Percentiles rank a stretch among this genome's conserved stretches.
Conservation (phyloP, 805 yeast genomes). For the Starmerella stigmatis region DNA sequence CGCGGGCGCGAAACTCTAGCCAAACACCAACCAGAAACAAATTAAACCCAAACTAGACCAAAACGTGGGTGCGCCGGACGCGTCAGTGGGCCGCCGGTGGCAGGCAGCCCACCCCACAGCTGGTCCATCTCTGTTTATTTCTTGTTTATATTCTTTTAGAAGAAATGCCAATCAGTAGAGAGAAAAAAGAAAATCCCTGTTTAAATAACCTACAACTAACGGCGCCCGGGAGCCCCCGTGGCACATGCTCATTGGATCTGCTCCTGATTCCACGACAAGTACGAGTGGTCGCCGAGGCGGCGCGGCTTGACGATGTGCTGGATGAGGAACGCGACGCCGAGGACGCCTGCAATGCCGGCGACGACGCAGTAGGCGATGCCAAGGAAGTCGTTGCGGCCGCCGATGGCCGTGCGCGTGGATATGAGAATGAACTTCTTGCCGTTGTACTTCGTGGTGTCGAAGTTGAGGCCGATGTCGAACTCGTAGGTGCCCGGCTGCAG, state of each 20-base stretch:
- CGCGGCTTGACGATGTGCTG: constrained; percentile 81
- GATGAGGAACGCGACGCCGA: constrained; percentile 64
- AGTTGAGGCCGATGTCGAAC: constrained; percentile 59
- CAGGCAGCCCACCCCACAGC: too few relatives aligned
- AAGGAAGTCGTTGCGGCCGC: constrained; percentile 75
- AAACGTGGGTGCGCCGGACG: too few relatives aligned
- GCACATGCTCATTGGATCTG: not conserved
- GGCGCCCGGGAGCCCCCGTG: too few relatives aligned
- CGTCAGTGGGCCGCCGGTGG: too few relatives aligned
- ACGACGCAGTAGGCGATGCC: constrained; percentile 80
- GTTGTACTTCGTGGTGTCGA: constrained; percentile 71
- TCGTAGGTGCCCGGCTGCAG: constrained; percentile 60
- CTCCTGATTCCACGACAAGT: constrained; percentile 40
- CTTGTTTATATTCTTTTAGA: too few relatives aligned
- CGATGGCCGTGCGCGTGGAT: constrained; percentile 72
- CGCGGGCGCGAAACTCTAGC: too few relatives aligned
- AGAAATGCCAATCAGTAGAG: too few relatives aligned
- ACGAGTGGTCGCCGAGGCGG: constrained; percentile 71
- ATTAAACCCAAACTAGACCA: too few relatives aligned
- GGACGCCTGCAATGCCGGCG: constrained; percentile 62
- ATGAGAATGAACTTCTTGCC: constrained; percentile 80
- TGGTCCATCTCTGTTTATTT: too few relatives aligned
- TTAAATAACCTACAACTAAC: too few relatives aligned
- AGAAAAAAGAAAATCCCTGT: too few relatives aligned
- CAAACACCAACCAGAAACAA: too few relatives aligned